Percentiles rank a stretch among this genome's conserved stretches.
phyloP scores from a whole-genome alignment of 1,284 basidiomycete species.

The Paramarasmius palmivorus region DNA sequence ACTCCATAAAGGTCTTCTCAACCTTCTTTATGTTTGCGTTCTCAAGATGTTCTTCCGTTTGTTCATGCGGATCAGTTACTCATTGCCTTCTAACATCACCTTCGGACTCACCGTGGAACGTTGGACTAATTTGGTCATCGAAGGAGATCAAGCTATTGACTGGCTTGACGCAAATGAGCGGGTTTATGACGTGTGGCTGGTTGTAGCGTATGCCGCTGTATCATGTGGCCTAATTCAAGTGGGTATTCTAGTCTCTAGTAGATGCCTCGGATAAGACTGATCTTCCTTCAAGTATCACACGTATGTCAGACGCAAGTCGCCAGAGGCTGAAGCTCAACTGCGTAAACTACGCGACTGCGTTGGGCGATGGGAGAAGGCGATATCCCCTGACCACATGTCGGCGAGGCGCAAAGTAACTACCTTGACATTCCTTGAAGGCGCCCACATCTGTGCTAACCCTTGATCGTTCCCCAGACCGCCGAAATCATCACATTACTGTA shows the following conservation, averaged over 20 bases:
- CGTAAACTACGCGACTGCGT: constrained; percentile 82
- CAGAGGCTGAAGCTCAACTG: constrained; percentile 72
- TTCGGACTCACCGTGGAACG: constrained; percentile 79
- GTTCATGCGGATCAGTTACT: constrained; percentile 93
- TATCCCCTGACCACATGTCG: constrained; percentile 87
- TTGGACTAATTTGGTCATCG: constrained; percentile 73
- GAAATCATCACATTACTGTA: constrained; percentile 92
- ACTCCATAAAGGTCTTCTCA: constrained; percentile 66
- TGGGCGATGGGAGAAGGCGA: constrained; percentile 78
- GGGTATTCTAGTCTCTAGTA: constrained; percentile 24
- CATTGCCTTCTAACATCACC: constrained; percentile 82
- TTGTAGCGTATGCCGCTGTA: constrained; percentile 87
- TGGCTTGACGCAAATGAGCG: constrained; percentile 86
- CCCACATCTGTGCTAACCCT: constrained; percentile 17
- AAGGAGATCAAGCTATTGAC: constrained; percentile 82
- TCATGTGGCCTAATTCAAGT: constrained; percentile 91
- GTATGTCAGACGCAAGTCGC: constrained; percentile 83
- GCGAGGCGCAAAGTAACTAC: constrained; percentile 78
- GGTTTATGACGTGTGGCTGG: constrained; percentile 84
- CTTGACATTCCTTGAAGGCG: constrained; percentile 24
- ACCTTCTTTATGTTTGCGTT: constrained; percentile 84
- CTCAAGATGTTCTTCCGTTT: constrained; percentile 92
- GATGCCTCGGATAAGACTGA: constrained; percentile 14
- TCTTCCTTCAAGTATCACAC: constrained; percentile 75
- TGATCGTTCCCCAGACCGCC: constrained; percentile 61